These are phyloP conservation scores for Hericium coralloides DNA, from an alignment of 768 basidiomycete species.

Conservation along the genomic window DNA sequence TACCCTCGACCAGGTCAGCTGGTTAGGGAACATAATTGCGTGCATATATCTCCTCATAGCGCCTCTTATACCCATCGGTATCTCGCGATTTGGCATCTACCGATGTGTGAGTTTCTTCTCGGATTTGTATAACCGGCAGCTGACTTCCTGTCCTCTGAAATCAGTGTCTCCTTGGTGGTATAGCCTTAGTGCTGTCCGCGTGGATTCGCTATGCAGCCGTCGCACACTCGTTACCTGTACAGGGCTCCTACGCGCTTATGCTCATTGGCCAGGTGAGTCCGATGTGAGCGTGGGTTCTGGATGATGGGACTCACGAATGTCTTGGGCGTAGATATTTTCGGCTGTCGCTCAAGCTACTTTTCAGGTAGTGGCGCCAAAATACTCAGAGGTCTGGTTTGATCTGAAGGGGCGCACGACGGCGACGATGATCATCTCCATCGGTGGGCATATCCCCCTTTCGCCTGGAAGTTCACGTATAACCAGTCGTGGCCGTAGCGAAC, in stretches of 20 bases:
- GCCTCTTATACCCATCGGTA: conserved; percentile 47
- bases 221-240: conserved; percentile 37
- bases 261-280: conserved; percentile 57
- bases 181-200: conserved; percentile 46
- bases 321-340: conserved; percentile 40
- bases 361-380: conserved; percentile 72
- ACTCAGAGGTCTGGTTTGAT: conserved; percentile 81
- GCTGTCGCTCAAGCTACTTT: conserved; percentile 63
- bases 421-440: conserved; percentile 48
- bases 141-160: not conserved
- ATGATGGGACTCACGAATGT: not conserved
- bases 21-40: conserved; percentile 66
- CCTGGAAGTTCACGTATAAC: not conserved
- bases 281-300: not conserved
- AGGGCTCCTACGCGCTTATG: conserved; percentile 54
- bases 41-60: conserved; percentile 57
- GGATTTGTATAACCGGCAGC: not conserved
- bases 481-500: conserved; percentile 38
- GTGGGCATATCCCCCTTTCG: conserved; percentile 14
- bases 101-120: conserved; percentile 40
- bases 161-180: conserved; percentile 57
- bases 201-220: conserved; percentile 80
- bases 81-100: conserved; percentile 50
- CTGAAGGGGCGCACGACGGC: conserved; percentile 69
- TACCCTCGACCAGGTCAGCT: conserved; percentile 64